phyloP scores from a whole-genome alignment of 2,329 filamentous ascomycete species.

The Venturia carpophila region DNA sequence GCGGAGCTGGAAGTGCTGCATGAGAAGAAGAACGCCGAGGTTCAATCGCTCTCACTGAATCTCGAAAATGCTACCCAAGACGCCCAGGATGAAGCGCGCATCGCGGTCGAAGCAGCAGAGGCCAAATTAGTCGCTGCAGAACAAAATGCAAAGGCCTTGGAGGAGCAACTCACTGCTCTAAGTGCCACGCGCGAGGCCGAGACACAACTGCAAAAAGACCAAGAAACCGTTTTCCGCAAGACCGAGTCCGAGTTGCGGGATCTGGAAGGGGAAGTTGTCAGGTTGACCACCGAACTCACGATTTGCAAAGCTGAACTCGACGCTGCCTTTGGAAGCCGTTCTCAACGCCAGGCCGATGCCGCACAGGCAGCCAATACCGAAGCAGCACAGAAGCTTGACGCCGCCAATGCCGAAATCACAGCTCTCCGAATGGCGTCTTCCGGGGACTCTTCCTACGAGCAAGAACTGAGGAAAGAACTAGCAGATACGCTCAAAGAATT shows the following conservation, averaged over 20 bases:
- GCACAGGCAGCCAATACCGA: constrained; percentile 49
- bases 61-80: constrained; percentile 28
- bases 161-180: constrained; percentile 21
- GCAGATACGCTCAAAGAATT: constrained; percentile 61
- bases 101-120: constrained; percentile 30
- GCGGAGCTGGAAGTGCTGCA: constrained; percentile 24
- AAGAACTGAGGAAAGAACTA: constrained; percentile 55
- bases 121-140: constrained; percentile 31
- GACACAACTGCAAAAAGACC: neutral
- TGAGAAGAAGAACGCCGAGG: constrained; percentile 20
- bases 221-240: constrained; percentile 8
- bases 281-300: constrained; percentile 71
- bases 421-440: constrained; percentile 35
- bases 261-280: constrained; percentile 56
- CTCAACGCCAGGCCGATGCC: constrained; percentile 60
- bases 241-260: constrained; percentile 25
- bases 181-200: constrained; percentile 15
- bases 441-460: constrained; percentile 32
- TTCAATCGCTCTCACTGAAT: constrained; percentile 28
- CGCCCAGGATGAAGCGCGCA: constrained; percentile 31
- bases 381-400: constrained; percentile 44
- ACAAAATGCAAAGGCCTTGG: neutral
- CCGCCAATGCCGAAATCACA: constrained; percentile 39
- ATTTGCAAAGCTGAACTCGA: constrained; percentile 86
- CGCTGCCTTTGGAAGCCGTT: constrained; percentile 78